Conservation (phyloP, 495 filamentous ascomycete genomes). For the Penicillium simplicissimum region DNA sequence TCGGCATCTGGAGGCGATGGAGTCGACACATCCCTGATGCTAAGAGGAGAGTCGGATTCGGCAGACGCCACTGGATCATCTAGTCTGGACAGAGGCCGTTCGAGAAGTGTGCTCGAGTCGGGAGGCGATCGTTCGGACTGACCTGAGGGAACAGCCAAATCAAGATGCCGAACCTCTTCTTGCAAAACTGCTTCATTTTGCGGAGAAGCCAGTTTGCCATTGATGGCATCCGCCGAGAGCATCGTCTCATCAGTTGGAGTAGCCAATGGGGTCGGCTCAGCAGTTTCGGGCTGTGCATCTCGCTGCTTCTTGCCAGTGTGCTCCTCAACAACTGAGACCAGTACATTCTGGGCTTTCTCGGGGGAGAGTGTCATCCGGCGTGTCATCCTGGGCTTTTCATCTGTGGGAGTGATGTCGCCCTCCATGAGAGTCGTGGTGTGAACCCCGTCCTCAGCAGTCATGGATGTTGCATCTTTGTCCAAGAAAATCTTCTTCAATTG, state of each 20-base stretch:
- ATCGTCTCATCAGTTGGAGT: constrained; percentile 13
- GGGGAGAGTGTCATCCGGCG: constrained; percentile 60
- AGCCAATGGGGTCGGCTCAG: constrained; percentile 17
- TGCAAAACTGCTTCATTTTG: constrained; percentile 31
- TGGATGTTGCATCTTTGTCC: constrained; percentile 74
- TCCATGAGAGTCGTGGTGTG: constrained; percentile 59
- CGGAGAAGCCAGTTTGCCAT: constrained; percentile 20
- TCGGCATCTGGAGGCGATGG: constrained; percentile 13
- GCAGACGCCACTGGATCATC: constrained; percentile 14
- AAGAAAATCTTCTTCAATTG: constrained; percentile 95
- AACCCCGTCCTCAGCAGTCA: constrained; percentile 51
- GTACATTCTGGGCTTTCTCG: constrained; percentile 66
- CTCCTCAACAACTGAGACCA: constrained; percentile 71
- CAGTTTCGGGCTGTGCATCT: constrained; percentile 19
- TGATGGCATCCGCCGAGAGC: constrained; percentile 18
- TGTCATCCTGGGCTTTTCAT: constrained; percentile 35
- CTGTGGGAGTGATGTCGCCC: constrained; percentile 46
- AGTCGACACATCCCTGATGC: constrained; percentile 10
- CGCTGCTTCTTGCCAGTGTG: constrained; percentile 48
- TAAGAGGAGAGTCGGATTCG: constrained; percentile 1
- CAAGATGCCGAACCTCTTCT: constrained; percentile 67
- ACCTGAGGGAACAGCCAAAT: constrained; percentile 62
- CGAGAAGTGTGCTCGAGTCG: constrained; percentile 11
- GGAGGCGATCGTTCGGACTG: constrained; percentile 29
- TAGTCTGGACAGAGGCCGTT: constrained; percentile 3